Base-by-base conservation (phyloP, 805 yeast species). In the Candida orba region DNA sequence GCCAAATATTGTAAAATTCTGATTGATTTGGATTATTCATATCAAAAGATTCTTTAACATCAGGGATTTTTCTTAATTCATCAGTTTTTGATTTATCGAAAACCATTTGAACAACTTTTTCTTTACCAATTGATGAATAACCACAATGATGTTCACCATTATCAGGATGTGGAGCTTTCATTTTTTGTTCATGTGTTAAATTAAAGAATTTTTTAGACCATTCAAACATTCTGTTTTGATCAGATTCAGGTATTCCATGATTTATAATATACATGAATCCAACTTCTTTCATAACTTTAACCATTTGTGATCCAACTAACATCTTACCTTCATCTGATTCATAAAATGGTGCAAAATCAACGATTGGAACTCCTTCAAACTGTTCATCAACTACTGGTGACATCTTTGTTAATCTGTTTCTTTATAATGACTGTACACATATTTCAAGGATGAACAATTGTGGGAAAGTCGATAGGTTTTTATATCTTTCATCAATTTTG, bases 31-130 rank as follows among this genome's bases (percentile, higher is more conserved):
- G 49, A 38, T 54, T 58, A 6, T 60, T 60, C 7, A 40, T 33
- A 37, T 58, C 62, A 46, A 53, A 58, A 5, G 60, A 55, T 42
- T 58, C 62, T 39, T 58, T 58, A 8, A 58, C 52, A 46, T 58
- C 62, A 1, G 62, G 62, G 14, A 40, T 39, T 35, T 47, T 42
- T 41, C 60, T 46, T 22, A 54, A 40, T 34, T 47, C 37, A 3
- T 40, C 44, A 13, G 53, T 36, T 30, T 51, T 53, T 8, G 45
- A 45, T 18, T 44, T 44, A 27, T 49, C 53, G 40, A 55, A 57
- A 2, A 58, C 59, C 53, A 57, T 52, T 46, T 58, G 62, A 12
- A 53, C 53, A 3, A 56, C 60, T 36, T 58, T 58, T 42, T 58
- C 61, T 38, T 53, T 57, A 3, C 62, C 62, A 6, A 58, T 18